Evolutionary conservation across 768 basidiomycete genomes (phyloP), one percentile per base, ranked within the genome.

Genomic region (Fibroporia radiculosa): DNA sequence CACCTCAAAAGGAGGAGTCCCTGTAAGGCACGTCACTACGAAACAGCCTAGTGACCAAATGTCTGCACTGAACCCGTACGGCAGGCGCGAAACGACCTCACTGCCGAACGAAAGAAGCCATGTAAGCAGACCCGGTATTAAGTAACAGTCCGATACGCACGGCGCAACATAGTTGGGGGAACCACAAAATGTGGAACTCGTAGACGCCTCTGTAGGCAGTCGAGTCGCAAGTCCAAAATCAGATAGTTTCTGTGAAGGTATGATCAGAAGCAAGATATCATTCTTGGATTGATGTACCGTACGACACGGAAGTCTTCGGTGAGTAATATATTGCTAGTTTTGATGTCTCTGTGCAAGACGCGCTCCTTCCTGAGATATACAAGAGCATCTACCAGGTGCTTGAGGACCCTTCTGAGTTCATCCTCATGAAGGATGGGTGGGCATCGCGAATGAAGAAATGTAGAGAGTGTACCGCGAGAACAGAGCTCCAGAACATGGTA

Each of bases 21-120:
- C 70, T 4, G 65, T 55, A 12, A 72, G 45, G 45, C 68, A 69
- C 6, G 61, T 58, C 16, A 69, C 39, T 18, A 68, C 52, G 3
- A 74, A 55, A 51, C 66, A 68, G 3, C 73, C 75, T 22, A 73
- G 43, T 1, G 74, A 74, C 73, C 73, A 77, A 20, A 73, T 27
- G 51, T 77, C 75, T 3, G 63, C 56, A 6, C 62, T 42, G 45
- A 64, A 69, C 28, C 62, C 59, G 36, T 68, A 64, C 1, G 65
- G 52, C 20, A 35, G 35, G n/a, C 59, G 52, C 0, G 56, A 48
- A 5, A 63, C 45, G 1, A 73, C 62, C 53, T 77, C 74, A 22
- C 75, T 77, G 33, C 6, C 13, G 44, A 43, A 4, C 5, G 27
- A 19, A 22, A 5, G 6, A 23, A 26, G 16, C 49, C 28, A 25